Conservation (phyloP, 2,329 filamentous ascomycete species). For the Chaetomiaceae sp. region DNA sequence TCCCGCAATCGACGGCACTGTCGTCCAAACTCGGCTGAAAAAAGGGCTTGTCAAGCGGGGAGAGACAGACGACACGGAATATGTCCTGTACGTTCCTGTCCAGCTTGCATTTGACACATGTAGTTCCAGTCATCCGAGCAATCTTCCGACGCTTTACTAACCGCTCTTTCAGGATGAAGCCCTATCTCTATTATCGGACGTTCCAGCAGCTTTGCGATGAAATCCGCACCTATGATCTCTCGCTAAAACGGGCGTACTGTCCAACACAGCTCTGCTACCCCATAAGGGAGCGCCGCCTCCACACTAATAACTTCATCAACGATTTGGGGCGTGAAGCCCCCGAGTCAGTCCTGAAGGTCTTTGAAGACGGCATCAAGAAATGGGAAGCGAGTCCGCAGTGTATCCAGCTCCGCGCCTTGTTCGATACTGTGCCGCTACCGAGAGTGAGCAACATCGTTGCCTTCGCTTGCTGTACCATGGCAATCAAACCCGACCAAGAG, state of each 20-base stretch:
- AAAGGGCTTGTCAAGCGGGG: background rate
- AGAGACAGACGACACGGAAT: no score
- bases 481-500: no score
- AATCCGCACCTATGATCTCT: background rate
- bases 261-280: background rate
- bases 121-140: no score
- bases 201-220: background rate
- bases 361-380: background rate
- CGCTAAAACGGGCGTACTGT: background rate
- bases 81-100: no score
- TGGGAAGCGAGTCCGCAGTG: background rate
- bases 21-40: background rate
- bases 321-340: background rate
- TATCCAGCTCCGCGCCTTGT: background rate
- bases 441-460: slow-evolving; percentile 1
- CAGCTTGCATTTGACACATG: no score
- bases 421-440: background rate
- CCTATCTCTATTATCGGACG: background rate
- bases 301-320: no score
- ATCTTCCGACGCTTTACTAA: no score
- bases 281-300: background rate
- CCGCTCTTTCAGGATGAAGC: background rate
- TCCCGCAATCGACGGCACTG: background rate
- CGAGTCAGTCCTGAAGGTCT: background rate
- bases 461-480: background rate